A percentile compares a stretch with the other conserved stretches of the same genome.
phyloP scores from a whole-genome alignment of 2,329 filamentous ascomycete genomes.

The Mollisiaceae sp. region DNA sequence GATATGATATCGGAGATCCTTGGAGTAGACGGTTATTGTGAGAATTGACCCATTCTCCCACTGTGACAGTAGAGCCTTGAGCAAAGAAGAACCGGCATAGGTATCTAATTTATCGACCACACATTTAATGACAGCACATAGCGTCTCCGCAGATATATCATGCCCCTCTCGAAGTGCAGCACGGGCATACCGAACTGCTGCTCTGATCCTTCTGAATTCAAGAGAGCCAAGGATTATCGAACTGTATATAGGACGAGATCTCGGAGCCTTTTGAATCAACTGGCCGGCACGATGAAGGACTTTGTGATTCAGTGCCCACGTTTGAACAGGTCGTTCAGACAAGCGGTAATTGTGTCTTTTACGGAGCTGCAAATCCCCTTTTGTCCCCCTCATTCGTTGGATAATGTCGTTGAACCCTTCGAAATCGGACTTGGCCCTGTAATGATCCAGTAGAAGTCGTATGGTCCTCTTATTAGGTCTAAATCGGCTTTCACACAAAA shows the following conservation, averaged over 20 bases:
- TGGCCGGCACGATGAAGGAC: slow-evolving; percentile 28
- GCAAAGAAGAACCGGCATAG: slow-evolving; percentile 31
- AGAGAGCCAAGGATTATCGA: slow-evolving; percentile 37
- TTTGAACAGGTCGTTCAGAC: slow-evolving; percentile 15
- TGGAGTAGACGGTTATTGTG: slow-evolving; percentile 24
- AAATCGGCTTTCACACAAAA: slow-evolving; percentile 48
- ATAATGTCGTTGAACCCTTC: slow-evolving; percentile 36
- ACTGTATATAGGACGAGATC: slow-evolving; percentile 38
- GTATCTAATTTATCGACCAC: slow-evolving; percentile 35
- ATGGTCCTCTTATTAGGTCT: slow-evolving; percentile 35
- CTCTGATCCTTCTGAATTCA: slow-evolving; percentile 28
- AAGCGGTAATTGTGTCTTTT: slow-evolving; percentile 23
- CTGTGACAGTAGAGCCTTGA: slow-evolving; percentile 31
- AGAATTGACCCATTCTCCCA: slow-evolving; percentile 27
- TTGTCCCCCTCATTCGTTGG: slow-evolving; percentile 36
- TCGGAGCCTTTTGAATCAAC: slow-evolving; percentile 34
- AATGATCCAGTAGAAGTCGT: slow-evolving; percentile 41
- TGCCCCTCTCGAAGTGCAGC: slow-evolving; percentile 38
- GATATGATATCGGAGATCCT: slow-evolving; percentile 28
- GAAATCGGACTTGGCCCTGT: slow-evolving; percentile 33
- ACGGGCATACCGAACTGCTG: slow-evolving; percentile 35
- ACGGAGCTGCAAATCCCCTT: slow-evolving; percentile 30
- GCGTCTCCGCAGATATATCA: slow-evolving; percentile 29
- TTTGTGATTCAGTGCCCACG: slow-evolving; percentile 36
- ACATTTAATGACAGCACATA: slow-evolving; percentile 30